Conservation (phyloP, 2,329 filamentous ascomycete species). For the Aureobasidium sp. region DNA sequence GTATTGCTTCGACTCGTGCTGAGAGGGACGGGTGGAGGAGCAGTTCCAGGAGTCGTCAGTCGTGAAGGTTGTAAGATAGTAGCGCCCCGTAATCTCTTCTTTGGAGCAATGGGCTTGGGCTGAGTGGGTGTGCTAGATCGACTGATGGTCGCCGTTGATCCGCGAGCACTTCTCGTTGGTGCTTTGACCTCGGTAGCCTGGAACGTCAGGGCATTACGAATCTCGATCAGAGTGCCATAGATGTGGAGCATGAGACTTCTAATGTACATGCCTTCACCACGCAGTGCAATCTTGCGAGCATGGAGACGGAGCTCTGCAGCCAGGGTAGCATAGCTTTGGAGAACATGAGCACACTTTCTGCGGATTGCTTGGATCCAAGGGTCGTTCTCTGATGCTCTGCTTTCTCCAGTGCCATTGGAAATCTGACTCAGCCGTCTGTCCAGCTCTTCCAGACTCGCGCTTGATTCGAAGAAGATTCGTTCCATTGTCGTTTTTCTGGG, state of each 20-base stretch:
- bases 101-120: constrained; percentile 34
- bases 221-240: constrained; percentile 51
- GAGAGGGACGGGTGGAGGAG: constrained; percentile 37
- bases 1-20: constrained; percentile 49
- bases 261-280: constrained; percentile 50
- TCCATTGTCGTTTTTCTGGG: constrained; percentile 16
- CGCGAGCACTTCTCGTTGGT: constrained; percentile 22
- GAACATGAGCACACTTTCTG: constrained; percentile 42
- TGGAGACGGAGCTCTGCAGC: constrained; percentile 43
- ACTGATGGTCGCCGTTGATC: constrained; percentile 27
- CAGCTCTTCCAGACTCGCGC: constrained; percentile 49
- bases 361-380: constrained; percentile 21
- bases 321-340: constrained; percentile 45
- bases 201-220: constrained; percentile 51
- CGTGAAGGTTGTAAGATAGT: constrained; percentile 43
- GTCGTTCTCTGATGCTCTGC: constrained; percentile 25
- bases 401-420: constrained; percentile 43
- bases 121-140: constrained; percentile 41
- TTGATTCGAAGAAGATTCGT: constrained; percentile 40
- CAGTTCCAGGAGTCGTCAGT: constrained; percentile 24
- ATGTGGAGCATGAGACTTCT: constrained; percentile 53
- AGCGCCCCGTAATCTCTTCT: constrained; percentile 43
- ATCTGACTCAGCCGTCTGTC: constrained; percentile 48
- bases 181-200: constrained; percentile 39
- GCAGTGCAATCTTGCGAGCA: constrained; percentile 45